A percentile compares a stretch with the other conserved stretches of the same genome.
phyloP scores from a whole-genome alignment of 1,139 yeast genomes.

The Hansenula sp. region DNA sequence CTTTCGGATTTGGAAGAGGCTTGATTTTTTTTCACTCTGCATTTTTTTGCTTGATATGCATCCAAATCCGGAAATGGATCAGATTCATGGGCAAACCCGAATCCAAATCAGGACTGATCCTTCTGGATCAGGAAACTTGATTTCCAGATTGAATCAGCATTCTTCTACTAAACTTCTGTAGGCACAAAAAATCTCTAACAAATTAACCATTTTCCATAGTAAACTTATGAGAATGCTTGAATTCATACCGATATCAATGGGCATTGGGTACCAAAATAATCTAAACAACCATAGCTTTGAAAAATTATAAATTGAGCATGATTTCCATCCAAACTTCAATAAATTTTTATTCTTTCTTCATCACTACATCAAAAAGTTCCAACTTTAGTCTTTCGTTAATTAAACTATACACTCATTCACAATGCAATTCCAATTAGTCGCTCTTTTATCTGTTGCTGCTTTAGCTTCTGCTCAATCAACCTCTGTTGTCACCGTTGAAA shows the following conservation, averaged over 20 bases:
- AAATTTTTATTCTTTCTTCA: not conserved
- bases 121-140: not conserved
- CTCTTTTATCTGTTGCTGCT: conserved; percentile 25
- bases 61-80: not conserved
- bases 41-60: not conserved
- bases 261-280: too few species aligned
- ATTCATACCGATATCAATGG: too few species aligned
- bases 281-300: too few species aligned
- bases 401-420: conserved; percentile 3
- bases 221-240: too few species aligned
- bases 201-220: too few species aligned
- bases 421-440: conserved; percentile 34
- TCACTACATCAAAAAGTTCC: conserved; percentile 2
- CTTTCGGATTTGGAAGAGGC: too few species aligned
- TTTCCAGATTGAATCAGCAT: not conserved
- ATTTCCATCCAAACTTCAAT: not conserved
- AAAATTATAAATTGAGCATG: not conserved
- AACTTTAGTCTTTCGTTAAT: conserved; percentile 13
- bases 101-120: not conserved
- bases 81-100: not conserved
- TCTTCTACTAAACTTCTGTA: not conserved
- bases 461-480: conserved; percentile 20
- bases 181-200: too few species aligned
- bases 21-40: too few species aligned
- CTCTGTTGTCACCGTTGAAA: conserved; percentile 15